A percentile compares a stretch with the other conserved stretches of the same genome.
Conservation (phyloP, 2,329 filamentous ascomycete species). For the Exophiala spinifera region DNA sequence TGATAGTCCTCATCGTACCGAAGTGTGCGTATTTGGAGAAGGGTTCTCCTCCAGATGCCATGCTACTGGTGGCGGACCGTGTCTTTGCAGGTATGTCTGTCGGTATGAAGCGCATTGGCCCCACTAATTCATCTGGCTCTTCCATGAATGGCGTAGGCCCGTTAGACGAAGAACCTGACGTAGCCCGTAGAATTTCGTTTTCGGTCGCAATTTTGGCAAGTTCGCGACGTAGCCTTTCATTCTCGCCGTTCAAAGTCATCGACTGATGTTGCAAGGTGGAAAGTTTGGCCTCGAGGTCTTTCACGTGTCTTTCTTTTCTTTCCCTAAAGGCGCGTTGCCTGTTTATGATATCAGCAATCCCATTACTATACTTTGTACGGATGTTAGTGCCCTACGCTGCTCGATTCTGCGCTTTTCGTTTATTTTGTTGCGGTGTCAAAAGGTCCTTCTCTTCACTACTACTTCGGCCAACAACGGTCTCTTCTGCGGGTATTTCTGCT, state of each 20-base stretch:
- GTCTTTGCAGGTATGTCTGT: conserved; percentile 66
- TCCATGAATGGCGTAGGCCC: conserved; percentile 26
- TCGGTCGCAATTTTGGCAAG: conserved; percentile 82
- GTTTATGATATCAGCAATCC: conserved; percentile 6
- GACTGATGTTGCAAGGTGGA: conserved; percentile 71
- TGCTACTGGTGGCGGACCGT: conserved; percentile 27
- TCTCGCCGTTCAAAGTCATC: conserved; percentile 71
- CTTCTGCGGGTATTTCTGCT: conserved; percentile 31
- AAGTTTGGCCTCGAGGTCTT: conserved; percentile 86
- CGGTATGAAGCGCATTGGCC: conserved; percentile 68
- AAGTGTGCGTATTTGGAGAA: conserved; percentile 31
- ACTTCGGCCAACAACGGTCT: conserved; percentile 34
- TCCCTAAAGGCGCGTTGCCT: conserved; percentile 96
- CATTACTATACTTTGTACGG: not conserved
- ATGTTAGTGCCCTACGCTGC: conserved; percentile 58
- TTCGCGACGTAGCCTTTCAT: conserved; percentile 79
- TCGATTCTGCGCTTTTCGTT: conserved; percentile 68
- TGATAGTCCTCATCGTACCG: conserved; percentile 21
- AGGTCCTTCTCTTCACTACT: conserved; percentile 55
- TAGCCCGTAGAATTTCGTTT: conserved; percentile 87
- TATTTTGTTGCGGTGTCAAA: conserved; percentile 54
- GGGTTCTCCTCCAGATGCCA: conserved; percentile 34
- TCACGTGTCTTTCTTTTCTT: conserved; percentile 90
- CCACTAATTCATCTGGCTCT: conserved; percentile 43
- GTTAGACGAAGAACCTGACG: conserved; percentile 46